phyloP scores from a whole-genome alignment of 2,329 filamentous ascomycete genomes.

The Zymoseptoria passerinii region DNA sequence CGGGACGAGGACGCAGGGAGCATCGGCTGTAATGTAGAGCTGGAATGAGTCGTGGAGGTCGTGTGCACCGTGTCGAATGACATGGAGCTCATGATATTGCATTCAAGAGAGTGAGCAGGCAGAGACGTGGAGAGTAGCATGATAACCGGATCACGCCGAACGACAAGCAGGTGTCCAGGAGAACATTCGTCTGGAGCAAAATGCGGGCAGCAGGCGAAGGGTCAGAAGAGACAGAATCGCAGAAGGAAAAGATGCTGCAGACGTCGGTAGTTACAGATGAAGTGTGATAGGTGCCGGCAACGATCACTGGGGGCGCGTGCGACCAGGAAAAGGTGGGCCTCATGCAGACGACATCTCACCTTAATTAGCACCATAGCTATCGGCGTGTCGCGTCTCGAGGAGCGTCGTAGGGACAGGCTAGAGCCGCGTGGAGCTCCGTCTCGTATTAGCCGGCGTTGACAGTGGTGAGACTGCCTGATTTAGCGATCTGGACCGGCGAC shows the following conservation, averaged over 20 bases:
- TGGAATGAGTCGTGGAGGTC: conserved; percentile 23
- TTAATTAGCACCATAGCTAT: not conserved
- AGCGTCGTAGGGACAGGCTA: not conserved
- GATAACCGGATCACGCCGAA: not conserved
- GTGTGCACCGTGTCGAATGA: conserved; percentile 37
- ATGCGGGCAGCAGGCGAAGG: not conserved
- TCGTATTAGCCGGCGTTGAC: not conserved
- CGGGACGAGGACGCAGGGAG: conserved; percentile 31
- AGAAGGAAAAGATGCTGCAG: not conserved
- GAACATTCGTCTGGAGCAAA: not conserved
- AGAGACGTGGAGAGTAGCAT: conserved; percentile 28
- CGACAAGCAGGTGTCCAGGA: not conserved
- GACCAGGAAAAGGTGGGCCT: not conserved
- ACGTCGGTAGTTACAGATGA: not conserved
- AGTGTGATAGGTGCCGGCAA: not conserved
- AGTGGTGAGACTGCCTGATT: not conserved
- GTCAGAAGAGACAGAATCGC: not conserved
- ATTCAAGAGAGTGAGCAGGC: conserved; percentile 22
- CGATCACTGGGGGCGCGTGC: not conserved
- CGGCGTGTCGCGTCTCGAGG: not conserved
- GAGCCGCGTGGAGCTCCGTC: not conserved
- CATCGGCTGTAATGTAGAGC: conserved; percentile 13
- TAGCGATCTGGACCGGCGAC: not conserved
- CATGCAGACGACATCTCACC: not conserved
- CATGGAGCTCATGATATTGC: conserved; percentile 29